phyloP scores from a whole-genome alignment of 768 basidiomycete genomes.

The Termitomyces sp. region DNA sequence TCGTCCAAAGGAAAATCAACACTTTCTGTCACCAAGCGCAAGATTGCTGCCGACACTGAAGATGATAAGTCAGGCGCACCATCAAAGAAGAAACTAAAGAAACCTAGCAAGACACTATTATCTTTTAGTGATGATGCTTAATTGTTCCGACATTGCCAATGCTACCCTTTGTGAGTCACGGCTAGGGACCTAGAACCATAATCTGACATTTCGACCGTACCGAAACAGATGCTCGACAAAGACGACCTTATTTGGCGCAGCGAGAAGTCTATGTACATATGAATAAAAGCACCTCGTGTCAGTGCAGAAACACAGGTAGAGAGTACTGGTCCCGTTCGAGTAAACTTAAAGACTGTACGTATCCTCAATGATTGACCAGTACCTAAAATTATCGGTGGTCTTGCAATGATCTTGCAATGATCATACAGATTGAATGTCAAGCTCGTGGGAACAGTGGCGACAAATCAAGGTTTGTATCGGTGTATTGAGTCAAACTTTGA shows the following conservation, averaged over 20 bases:
- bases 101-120: conserved; percentile 43
- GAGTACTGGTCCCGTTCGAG: neutral
- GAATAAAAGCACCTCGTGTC: neutral
- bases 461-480: neutral
- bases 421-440: neutral
- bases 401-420: neutral
- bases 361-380: no score
- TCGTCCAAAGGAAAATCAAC: conserved; percentile 31
- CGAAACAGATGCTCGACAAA: neutral
- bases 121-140: conserved; percentile 61
- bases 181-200: neutral
- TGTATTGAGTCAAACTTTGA: neutral
- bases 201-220: neutral
- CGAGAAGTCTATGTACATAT: neutral
- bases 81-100: conserved; percentile 57
- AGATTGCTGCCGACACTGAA: conserved; percentile 28
- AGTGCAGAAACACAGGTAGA: neutral
- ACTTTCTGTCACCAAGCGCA: conserved; percentile 35
- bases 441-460: neutral
- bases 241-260: neutral
- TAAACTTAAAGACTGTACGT: no score
- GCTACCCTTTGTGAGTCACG: neutral
- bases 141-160: conserved; percentile 1
- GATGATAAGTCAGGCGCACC: conserved; percentile 26
- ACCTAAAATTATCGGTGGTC: neutral